Base-by-base conservation (phyloP, 805 yeast genomes). In the Metahyphopichia silvanorum region DNA sequence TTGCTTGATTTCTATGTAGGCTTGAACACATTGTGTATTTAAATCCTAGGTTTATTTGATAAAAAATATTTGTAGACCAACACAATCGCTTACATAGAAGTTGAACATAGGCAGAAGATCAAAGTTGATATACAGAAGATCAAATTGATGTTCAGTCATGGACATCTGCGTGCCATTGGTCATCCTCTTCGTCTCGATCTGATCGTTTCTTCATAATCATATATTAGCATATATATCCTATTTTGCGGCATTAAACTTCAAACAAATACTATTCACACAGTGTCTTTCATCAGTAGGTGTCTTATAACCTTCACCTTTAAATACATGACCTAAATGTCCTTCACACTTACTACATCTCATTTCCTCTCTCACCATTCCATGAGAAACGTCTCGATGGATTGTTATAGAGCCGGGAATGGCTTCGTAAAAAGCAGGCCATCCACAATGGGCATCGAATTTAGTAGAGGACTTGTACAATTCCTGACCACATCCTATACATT, bases 381-480 rank as follows among this genome's bases (percentile, higher is more conserved):
- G 60, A 6, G 81, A 57, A 0, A 36, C 48, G 56, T 93, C 98
- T 13, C 65, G 69, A 37, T 72, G 60, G 9, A 82, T 67, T 14
- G 58, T 69, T 24, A 93, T 71, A 5, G 95, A 71, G 0, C 88
- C 89, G 0, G 95, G 94, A 24, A 86, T 65, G 1, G 95, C 96
- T 37, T 86, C 83, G 57, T 82, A 91, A 58, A 93, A 93, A 0
- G 96, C 89, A 1, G 98, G 98, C 98, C 98, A 93, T 2, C 98
- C 98, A 58, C 98, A 93, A 33, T 87, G 87, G 9, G 95, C 77
- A 37, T 82, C 80, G 49, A 93, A 93, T 57, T 93, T 91, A 3
- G 96, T 74, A 20, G 71, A 65, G 18, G 95, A 79, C 39, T 73
- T 72, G 58, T 93, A 93, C 19, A 93, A 62, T 9, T 96, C 95